These are phyloP conservation scores for Symbiodinium natans DNA, from an alignment of 73 alveolate species.

Conservation along the genomic window DNA sequence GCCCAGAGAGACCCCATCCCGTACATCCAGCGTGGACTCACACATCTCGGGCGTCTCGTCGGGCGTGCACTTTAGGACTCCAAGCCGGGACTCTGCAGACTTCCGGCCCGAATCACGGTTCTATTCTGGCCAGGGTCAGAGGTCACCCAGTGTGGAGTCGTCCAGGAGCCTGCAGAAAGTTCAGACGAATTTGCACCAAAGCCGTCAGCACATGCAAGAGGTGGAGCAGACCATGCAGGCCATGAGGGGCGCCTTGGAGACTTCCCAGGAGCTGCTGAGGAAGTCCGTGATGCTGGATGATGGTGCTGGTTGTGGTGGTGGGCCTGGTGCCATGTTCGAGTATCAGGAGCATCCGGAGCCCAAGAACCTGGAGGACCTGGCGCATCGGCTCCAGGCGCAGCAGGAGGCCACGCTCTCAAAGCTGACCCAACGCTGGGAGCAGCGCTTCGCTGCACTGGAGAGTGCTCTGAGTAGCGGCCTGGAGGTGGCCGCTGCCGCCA, in stretches of 20 bases:
- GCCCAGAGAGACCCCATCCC: background rate
- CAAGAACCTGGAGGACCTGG: background rate
- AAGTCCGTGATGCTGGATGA: no score
- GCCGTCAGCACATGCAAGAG: constrained; percentile 20
- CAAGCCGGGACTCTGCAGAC: background rate
- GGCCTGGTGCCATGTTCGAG: no score
- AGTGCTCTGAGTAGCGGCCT: background rate
- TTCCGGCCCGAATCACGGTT: background rate
- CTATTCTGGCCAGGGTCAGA: background rate
- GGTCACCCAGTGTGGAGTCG: constrained; percentile 12
- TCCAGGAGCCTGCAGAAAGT: constrained; percentile 2
- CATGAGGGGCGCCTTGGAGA: background rate
- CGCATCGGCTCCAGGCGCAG: background rate
- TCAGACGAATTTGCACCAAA: background rate
- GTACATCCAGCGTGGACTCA: background rate
- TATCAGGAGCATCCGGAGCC: no score
- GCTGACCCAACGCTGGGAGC: background rate
- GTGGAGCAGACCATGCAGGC: constrained; percentile 11
- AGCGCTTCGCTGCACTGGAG: background rate
- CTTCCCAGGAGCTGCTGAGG: background rate
- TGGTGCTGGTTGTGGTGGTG: no score
- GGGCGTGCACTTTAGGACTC: background rate
- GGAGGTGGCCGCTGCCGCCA: background rate
- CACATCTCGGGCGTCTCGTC: no score
- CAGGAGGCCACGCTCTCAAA: background rate